Evolutionary conservation across 352 stramenopile genomes (phyloP).

Genomic region (Phytophthora macrochlamydospora): DNA sequence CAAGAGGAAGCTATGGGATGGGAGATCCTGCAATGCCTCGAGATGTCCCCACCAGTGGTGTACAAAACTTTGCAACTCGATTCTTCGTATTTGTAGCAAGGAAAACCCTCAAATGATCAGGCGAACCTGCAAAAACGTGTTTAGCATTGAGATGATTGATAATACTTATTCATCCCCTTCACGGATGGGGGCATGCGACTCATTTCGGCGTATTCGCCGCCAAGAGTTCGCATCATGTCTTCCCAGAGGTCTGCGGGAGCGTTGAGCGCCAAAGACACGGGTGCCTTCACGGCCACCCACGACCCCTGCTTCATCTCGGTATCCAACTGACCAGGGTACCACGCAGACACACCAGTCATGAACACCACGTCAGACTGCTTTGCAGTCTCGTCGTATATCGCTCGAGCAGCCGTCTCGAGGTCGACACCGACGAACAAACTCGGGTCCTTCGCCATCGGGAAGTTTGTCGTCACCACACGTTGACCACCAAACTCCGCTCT

Average conservation of each 20-base stretch:
- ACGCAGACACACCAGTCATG: slow-evolving; percentile 76
- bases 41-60: slow-evolving; percentile 43
- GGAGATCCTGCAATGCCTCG: slow-evolving; percentile 58
- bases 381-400: slow-evolving; percentile 54
- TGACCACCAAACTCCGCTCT: slow-evolving; percentile 68
- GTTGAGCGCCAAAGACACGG: slow-evolving; percentile 71
- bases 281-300: slow-evolving; percentile 80
- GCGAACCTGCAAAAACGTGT: background rate
- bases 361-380: slow-evolving; percentile 77
- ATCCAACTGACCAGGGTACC: slow-evolving; percentile 72
- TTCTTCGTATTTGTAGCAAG: slow-evolving; percentile 61
- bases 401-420: slow-evolving; percentile 61
- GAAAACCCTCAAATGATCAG: slow-evolving; percentile 38
- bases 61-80: slow-evolving; percentile 41
- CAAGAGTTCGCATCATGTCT: slow-evolving; percentile 68
- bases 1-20: slow-evolving; percentile 33
- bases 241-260: slow-evolving; percentile 69
- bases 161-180: slow-evolving; percentile 27
- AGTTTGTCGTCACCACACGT: slow-evolving; percentile 53
- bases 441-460: slow-evolving; percentile 41
- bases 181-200: slow-evolving; percentile 65
- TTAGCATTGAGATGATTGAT: background rate
- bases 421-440: slow-evolving; percentile 74
- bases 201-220: slow-evolving; percentile 79
- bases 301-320: slow-evolving; percentile 69